Evolutionary conservation across 108 stramenopile species (phyloP).

Genomic region (Pseudonitzschia delicatissima): DNA sequence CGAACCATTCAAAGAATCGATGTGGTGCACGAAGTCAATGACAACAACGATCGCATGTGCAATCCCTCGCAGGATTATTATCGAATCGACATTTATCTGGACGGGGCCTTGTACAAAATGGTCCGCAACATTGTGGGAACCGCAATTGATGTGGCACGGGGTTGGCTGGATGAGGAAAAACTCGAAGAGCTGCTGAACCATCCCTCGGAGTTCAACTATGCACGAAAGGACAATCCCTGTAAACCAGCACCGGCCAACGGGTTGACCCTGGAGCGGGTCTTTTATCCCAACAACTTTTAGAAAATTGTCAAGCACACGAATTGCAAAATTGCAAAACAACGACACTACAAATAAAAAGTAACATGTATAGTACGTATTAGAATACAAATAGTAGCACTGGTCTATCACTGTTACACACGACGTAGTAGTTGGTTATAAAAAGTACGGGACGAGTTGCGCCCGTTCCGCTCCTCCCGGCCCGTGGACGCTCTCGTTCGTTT

Average conservation of each 20-base stretch:
- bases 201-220: neutral
- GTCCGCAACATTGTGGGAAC: slow-evolving; percentile 86
- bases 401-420: no score
- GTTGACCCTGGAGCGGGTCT: slow-evolving; percentile 80
- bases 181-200: slow-evolving; percentile 48
- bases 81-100: slow-evolving; percentile 66
- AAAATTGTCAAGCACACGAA: neutral
- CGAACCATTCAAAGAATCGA: slow-evolving; percentile 64
- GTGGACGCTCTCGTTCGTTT: slow-evolving; percentile 74
- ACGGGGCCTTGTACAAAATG: slow-evolving; percentile 87
- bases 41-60: slow-evolving; percentile 25
- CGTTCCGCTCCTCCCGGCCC: slow-evolving; percentile 87
- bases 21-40: slow-evolving; percentile 43
- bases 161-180: slow-evolving; percentile 34
- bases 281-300: slow-evolving; percentile 32
- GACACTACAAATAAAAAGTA: neutral
- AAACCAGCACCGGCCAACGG: slow-evolving; percentile 84
- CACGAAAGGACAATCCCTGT: slow-evolving; percentile 60
- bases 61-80: slow-evolving; percentile 21
- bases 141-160: slow-evolving; percentile 63
- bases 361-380: neutral
- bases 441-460: slow-evolving; percentile 85
- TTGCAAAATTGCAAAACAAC: neutral
- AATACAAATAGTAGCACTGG: no score
- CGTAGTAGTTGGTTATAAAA: slow-evolving; percentile 56